Conservation (phyloP, 345 rosid species). For the rapeseed (Brassica napus) region Da-Ae NC_063452.1:26718501-26719000, state of each 20-base stretch:
- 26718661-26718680: not conserved
- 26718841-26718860: conserved; percentile 81
- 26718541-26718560: not conserved
- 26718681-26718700: not conserved
- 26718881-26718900: conserved; percentile 67
- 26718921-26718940: conserved; percentile 60
- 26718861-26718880: conserved; percentile 83
- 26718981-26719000: conserved; percentile 13
- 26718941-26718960: conserved; percentile 6
- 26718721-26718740: not conserved
- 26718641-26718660: not conserved
- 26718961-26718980: conserved; percentile 6
- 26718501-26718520: not conserved
- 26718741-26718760: not conserved
- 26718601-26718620: not conserved
- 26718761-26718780: conserved; percentile 22
- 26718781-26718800: conserved; percentile 50
- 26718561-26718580: not conserved
- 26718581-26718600: not conserved
- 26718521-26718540: not conserved
- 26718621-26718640: not conserved
- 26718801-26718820: conserved; percentile 77
- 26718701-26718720: not conserved
- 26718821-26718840: conserved; percentile 79
- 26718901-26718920: conserved; percentile 45